Evolutionary conservation across 768 basidiomycete genomes (phyloP), one percentile per base, ranked within the genome.

Genomic region (Lactarius akahatsu): DNA sequence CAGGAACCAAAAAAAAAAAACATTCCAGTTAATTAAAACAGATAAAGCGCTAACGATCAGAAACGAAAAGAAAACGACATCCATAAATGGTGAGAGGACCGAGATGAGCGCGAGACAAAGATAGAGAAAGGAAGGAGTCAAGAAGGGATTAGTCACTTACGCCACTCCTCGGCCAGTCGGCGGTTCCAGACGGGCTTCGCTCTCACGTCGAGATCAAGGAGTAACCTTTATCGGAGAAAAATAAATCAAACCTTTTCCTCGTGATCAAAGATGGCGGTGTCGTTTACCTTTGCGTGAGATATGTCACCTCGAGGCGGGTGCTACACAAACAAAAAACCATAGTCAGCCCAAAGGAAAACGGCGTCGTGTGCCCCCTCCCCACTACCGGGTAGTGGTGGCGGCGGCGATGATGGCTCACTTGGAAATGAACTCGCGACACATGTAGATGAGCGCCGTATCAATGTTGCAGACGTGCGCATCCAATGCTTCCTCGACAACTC

Each of bases 131-230:
- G 18, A 47, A 50, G 23, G 23, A 13, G 23, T 3, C 23, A 4
- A 50, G 23, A 50, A 50, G 47, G 50, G 50, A 52, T 52, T 13
- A 26, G 50, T 18, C 43, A 86, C 90, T 74, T 76, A 92, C 91
- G 79, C 91, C 91, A 92, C 71, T 92, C 88, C 70, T 89, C 85
- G 0, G 87, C 86, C 65, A 91, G 88, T 71, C 85, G 84, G 7
- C 85, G 85, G 65, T 84, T 89, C 78, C 90, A 88, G 40, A 85
- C 79, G 28, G 85, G 86, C 28, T 79, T 73, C 50, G 77, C 73
- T 32, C 79, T 79, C 55, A 75, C 78, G 58, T 82, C 81, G 52
- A 83, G 77, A 30, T 84, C 83, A 70, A 86, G 85, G 68, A 88
- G 73, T 52, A 62, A 84, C 83, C 64, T 72, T 73, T 26, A 63